Conservation (phyloP, 257 asterid genomes). For the Plantago major region DNA sequence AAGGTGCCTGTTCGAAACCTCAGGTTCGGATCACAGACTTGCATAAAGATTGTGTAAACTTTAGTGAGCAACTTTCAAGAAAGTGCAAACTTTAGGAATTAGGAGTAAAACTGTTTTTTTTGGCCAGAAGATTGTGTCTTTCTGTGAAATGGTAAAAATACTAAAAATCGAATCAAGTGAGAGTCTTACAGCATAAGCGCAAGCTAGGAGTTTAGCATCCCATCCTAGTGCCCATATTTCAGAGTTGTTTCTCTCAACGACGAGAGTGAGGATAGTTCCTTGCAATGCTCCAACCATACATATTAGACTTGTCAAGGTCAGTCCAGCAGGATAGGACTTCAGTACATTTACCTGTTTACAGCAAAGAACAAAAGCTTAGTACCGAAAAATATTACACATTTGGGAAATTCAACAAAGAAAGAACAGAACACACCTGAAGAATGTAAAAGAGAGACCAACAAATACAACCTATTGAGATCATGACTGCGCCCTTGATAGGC, state of each 20-base stretch:
- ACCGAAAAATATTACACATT: too few species aligned
- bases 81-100: too few species aligned
- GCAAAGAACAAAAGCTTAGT: neutral
- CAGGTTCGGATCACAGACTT: too few species aligned
- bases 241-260: constrained; percentile 29
- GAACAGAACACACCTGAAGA: constrained; percentile 33
- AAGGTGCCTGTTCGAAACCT: too few species aligned
- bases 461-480: constrained; percentile 38
- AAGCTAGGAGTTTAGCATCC: constrained; percentile 32
- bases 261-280: constrained; percentile 30
- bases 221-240: constrained; percentile 36
- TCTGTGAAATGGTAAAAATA: too few species aligned
- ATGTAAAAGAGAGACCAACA: constrained; percentile 42
- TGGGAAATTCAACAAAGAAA: neutral
- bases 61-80: too few species aligned
- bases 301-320: constrained; percentile 39
- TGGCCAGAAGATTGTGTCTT: too few species aligned
- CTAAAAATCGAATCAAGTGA: neutral
- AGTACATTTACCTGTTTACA: constrained; percentile 27
- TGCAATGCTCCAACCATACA: constrained; percentile 40
- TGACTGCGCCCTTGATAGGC: constrained; percentile 33
- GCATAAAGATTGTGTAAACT: too few species aligned
- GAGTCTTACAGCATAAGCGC: constrained; percentile 36
- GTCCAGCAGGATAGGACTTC: constrained; percentile 43
- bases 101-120: too few species aligned